phyloP scores from a whole-genome alignment of 78 protist genomes.

The Diacronema lutheri region DNA sequence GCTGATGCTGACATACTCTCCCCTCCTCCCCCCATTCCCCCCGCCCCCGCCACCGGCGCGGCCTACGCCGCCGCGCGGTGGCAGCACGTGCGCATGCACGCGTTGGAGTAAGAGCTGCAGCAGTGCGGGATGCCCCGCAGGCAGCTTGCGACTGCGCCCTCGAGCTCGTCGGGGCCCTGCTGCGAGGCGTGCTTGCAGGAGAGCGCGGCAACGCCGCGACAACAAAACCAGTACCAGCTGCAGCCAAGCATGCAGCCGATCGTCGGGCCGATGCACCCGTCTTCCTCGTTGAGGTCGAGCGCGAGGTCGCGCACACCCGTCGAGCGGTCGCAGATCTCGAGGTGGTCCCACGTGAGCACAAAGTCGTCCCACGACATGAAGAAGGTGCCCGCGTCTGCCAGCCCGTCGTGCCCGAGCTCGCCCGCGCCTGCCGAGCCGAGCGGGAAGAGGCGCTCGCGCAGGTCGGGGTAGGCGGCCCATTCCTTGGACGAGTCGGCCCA shows the following conservation, averaged over 20 bases:
- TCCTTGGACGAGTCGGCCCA: neutral
- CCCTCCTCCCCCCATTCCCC: too few species aligned
- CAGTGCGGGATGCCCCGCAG: too few species aligned
- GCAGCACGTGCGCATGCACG: too few species aligned
- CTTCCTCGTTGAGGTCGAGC: neutral
- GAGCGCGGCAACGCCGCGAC: neutral
- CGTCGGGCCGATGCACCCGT: slow-evolving; percentile 3
- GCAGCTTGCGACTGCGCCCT: too few species aligned
- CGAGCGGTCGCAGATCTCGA: slow-evolving; percentile 5
- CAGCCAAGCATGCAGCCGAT: neutral
- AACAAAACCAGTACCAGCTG: neutral
- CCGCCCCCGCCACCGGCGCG: too few species aligned
- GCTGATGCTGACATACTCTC: too few species aligned
- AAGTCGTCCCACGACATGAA: slow-evolving; percentile 1
- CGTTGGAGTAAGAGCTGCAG: too few species aligned
- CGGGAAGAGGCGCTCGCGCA: neutral
- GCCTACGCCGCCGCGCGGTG: too few species aligned
- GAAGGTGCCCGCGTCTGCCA: slow-evolving; percentile 29
- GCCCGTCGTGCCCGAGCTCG: neutral
- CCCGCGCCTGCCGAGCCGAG: neutral
- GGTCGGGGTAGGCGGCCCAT: neutral
- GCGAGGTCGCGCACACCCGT: slow-evolving; percentile 1
- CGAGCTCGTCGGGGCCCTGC: neutral
- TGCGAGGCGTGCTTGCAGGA: neutral
- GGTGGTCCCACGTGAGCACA: neutral